These are phyloP conservation scores for Plectranthus barbatus DNA, from an alignment of 257 asterid genomes.

Conservation along the genomic window DNA sequence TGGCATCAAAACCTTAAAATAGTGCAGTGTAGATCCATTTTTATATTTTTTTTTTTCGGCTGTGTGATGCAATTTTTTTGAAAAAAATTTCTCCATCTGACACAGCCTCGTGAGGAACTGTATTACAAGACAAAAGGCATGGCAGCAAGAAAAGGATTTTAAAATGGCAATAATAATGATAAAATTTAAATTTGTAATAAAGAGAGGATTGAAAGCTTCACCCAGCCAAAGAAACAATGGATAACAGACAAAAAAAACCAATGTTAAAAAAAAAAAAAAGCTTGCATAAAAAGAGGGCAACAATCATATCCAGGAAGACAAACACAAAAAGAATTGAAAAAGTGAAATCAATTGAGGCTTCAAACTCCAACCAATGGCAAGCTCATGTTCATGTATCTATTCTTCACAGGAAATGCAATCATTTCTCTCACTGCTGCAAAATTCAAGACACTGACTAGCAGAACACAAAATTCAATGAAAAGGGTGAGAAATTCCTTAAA, in stretches of 20 bases:
- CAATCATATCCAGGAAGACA: constrained; percentile 16
- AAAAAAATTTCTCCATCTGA: constrained; percentile 36
- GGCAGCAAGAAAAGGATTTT: constrained; percentile 37
- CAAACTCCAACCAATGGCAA: constrained; percentile 33
- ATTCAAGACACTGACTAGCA: constrained; percentile 5
- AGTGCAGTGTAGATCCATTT: constrained; percentile 33
- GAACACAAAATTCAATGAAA: constrained; percentile 14
- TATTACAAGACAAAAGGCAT: constrained; percentile 76
- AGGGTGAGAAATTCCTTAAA: constrained; percentile 6
- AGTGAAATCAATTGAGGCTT: constrained; percentile 7
- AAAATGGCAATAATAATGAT: constrained; percentile 16
- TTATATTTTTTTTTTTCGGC: not conserved
- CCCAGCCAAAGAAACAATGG: constrained; percentile 30
- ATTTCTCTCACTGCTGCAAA: constrained; percentile 19
- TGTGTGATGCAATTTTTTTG: constrained; percentile 20
- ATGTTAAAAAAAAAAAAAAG: constrained; percentile 15
- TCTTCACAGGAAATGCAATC: constrained; percentile 26
- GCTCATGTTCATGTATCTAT: constrained; percentile 8
- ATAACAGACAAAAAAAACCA: constrained; percentile 37
- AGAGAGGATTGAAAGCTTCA: constrained; percentile 20
- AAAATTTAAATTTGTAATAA: not conserved
- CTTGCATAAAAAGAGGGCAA: constrained; percentile 31
- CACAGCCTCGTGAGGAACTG: constrained; percentile 83
- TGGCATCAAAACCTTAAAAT: constrained; percentile 40
- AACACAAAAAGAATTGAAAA: not conserved